Evolutionary conservation across 2,329 filamentous ascomycete species (phyloP), one percentile per base, ranked within the genome.

Genomic region (Fusarium torreyae): DNA sequence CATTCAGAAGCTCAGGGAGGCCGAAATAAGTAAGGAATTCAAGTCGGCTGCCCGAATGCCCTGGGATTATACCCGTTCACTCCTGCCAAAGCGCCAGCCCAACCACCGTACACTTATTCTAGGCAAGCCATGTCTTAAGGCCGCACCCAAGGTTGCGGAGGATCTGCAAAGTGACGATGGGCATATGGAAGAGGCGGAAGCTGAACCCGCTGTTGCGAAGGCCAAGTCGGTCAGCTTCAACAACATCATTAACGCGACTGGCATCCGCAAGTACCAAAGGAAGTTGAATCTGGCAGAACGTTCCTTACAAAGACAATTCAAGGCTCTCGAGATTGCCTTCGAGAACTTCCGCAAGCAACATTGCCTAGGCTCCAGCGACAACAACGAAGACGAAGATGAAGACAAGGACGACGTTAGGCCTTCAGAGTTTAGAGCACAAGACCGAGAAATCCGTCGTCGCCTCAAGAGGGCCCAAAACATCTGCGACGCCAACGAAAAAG

Each of bases 41-140:
- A 17, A 26, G 39, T 57, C 54, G n/a, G 26, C 54, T 1, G 18
- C 36, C 7, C 18, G 40, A 18, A 34, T 34, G 18, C 8, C 10
- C 7, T 52, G 34, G 14, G 31, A 44, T 39, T 34, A 36, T 17
- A 43, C 17, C 20, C 13, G 7, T 11, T 39, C 55, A 9, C 20
- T 18, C n/a, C 9, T 44, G 10, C 3, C 38, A 15, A 38, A 45
- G 11, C 24, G 14, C 15, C 10, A 22, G 33, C 60, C 60, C 6
- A 39, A 54, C 5, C 63, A 66, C 18, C 17, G 20, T 11, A 50
- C 33, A 4, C 13, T 40, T 10, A 13, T 2, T 2, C 48, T 54
- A 1, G 7, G 3, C 6, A 65, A 39, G 39, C n/a, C 63, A 13
- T 65, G 53, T 24, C 28, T 66, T 17, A 65, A 34, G 13, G 20